phyloP scores from a whole-genome alignment of 768 basidiomycete species.

The Gymnopilus dilepis region DNA sequence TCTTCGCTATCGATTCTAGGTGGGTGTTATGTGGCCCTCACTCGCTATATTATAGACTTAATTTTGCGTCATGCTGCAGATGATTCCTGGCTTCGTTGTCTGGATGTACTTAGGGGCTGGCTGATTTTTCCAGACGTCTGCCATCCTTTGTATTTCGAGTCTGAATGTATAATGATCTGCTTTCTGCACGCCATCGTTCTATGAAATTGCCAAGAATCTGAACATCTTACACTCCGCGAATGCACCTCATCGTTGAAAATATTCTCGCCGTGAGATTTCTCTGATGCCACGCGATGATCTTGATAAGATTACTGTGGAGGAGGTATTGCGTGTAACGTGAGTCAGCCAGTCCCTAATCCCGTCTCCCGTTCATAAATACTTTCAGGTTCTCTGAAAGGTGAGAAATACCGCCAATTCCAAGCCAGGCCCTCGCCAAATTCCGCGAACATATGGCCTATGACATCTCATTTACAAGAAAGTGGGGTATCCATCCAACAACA shows the following conservation, averaged over 20 bases:
- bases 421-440: not conserved
- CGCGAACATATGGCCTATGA: not conserved
- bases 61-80: constrained; percentile 7
- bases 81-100: constrained; percentile 8
- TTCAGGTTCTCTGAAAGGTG: not conserved
- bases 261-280: not conserved
- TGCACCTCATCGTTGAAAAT: not conserved
- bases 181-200: not conserved
- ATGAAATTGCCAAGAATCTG: not conserved
- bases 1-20: constrained; percentile 21
- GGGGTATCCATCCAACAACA: not conserved
- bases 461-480: not conserved
- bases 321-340: not conserved
- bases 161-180: constrained; percentile 13
- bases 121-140: constrained; percentile 3
- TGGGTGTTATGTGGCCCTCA: constrained; percentile 3
- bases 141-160: constrained; percentile 15
- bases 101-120: constrained; percentile 8
- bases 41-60: not conserved
- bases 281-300: not conserved
- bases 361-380: not conserved
- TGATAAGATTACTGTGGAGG: not conserved
- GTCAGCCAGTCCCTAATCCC: not conserved
- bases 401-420: not conserved
- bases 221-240: not conserved